Percentiles rank a stretch among this genome's conserved stretches.
Conservation (phyloP, 2,329 filamentous ascomycete genomes). For the Dactylellina haptotyla region DNA sequence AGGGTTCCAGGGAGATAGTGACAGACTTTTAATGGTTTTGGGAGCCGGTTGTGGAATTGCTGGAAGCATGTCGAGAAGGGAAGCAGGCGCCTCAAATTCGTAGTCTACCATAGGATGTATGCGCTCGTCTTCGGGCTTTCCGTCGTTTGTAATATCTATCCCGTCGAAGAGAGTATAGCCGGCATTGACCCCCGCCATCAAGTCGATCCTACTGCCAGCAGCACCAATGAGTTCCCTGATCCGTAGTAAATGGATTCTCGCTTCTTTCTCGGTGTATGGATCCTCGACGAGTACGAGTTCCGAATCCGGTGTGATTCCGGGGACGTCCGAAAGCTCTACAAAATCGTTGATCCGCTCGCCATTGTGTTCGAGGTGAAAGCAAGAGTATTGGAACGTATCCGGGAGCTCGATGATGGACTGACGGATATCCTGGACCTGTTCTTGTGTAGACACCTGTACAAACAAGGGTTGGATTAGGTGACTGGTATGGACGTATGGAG, state of each 20-base stretch:
- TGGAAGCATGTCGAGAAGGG: slow-evolving; percentile 77
- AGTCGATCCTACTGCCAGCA: slow-evolving; percentile 86
- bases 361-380: slow-evolving; percentile 95
- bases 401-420: slow-evolving; percentile 96
- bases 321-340: slow-evolving; percentile 87
- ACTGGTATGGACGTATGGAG: not conserved
- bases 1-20: slow-evolving; percentile 94
- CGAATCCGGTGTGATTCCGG: slow-evolving; percentile 78
- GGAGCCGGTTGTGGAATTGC: slow-evolving; percentile 72
- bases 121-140: slow-evolving; percentile 62
- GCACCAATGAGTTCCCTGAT: slow-evolving; percentile 93
- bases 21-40: slow-evolving; percentile 89
- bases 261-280: slow-evolving; percentile 98
- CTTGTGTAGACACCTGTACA: slow-evolving; percentile 82
- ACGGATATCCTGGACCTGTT: slow-evolving; percentile 96
- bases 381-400: slow-evolving; percentile 93
- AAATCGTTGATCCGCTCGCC: slow-evolving; percentile 94
- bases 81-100: slow-evolving; percentile 74
- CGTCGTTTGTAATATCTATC: slow-evolving; percentile 65
- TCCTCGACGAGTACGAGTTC: slow-evolving; percentile 87
- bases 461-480: slow-evolving; percentile 55
- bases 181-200: slow-evolving; percentile 83
- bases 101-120: slow-evolving; percentile 75
- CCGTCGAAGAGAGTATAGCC: slow-evolving; percentile 88
- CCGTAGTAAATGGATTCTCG: slow-evolving; percentile 89